These are phyloP conservation scores for Stipa capillata DNA, from an alignment of 176 grass and related monocot genomes.

Conservation along the genomic window DNA sequence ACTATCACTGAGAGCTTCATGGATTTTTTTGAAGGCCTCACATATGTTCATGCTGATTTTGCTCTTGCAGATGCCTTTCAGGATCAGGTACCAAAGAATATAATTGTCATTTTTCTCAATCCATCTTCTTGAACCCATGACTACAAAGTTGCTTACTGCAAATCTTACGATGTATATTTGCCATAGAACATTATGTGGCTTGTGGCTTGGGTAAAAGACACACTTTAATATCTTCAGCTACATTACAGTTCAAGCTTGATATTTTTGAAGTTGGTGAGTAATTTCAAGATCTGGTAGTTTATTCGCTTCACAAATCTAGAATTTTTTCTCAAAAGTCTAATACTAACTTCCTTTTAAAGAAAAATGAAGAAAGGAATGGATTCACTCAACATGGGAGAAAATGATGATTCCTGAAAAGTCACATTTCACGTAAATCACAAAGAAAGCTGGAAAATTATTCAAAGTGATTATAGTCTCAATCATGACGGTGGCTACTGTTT, in stretches of 20 bases:
- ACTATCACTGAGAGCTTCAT: slow-evolving; percentile 86
- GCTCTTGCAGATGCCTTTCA: slow-evolving; percentile 64
- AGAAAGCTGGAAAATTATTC: not conserved
- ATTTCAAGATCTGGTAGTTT: not conserved
- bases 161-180: not conserved
- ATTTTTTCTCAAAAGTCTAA: not conserved
- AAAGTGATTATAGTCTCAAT: not conserved
- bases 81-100: slow-evolving; percentile 55
- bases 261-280: not conserved
- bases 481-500: not conserved
- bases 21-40: slow-evolving; percentile 97
- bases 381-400: not conserved
- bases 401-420: not conserved
- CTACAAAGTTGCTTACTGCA: not conserved
- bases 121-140: not conserved
- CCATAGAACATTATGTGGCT: not conserved
- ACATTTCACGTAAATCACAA: not conserved
- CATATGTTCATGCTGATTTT: slow-evolving; percentile 84
- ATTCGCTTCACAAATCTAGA: not conserved
- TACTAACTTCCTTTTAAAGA: not conserved
- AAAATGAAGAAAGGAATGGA: not conserved
- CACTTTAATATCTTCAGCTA: not conserved
- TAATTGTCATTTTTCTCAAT: not conserved
- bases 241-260: not conserved
- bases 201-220: not conserved